phyloP scores from a whole-genome alignment of 2,329 filamentous ascomycete species.

The Aureobasidium pullulans region DNA sequence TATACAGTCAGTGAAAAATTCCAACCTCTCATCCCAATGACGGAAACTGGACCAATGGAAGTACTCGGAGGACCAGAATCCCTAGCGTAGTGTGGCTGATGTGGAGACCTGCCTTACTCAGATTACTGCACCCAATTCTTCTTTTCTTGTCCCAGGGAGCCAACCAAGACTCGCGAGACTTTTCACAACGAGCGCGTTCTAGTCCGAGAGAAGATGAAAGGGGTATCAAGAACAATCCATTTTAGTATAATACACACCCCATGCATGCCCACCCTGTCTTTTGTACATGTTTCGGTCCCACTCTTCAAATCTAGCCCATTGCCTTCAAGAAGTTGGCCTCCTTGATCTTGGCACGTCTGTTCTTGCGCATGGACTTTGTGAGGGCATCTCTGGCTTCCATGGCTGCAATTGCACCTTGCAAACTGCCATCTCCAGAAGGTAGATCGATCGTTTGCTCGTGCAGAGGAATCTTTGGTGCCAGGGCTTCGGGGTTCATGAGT shows the following conservation, averaged over 20 bases:
- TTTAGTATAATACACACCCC: not conserved
- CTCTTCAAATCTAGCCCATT: slow-evolving; percentile 43
- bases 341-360: slow-evolving; percentile 71
- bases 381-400: slow-evolving; percentile 52
- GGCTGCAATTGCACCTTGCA: slow-evolving; percentile 40
- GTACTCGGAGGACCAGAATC: no score
- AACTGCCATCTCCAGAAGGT: slow-evolving; percentile 44
- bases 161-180: no score
- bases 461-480: slow-evolving; percentile 60
- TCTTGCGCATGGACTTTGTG: slow-evolving; percentile 63
- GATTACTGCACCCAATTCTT: no score
- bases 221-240: not conserved
- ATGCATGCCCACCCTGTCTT: not conserved
- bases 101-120: no score
- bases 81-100: no score
- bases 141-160: no score
- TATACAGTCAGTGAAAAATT: no score
- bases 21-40: no score
- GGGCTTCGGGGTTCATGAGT: slow-evolving; percentile 57
- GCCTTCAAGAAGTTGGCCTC: slow-evolving; percentile 79
- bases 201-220: not conserved
- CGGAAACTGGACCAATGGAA: no score
- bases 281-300: not conserved
- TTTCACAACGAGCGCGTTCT: not conserved
- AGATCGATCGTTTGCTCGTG: slow-evolving; percentile 74